A percentile compares a stretch with the other conserved stretches of the same genome.
phyloP scores from a whole-genome alignment of 2,329 filamentous ascomycete species.

The Fusarium verticillioides region DNA sequence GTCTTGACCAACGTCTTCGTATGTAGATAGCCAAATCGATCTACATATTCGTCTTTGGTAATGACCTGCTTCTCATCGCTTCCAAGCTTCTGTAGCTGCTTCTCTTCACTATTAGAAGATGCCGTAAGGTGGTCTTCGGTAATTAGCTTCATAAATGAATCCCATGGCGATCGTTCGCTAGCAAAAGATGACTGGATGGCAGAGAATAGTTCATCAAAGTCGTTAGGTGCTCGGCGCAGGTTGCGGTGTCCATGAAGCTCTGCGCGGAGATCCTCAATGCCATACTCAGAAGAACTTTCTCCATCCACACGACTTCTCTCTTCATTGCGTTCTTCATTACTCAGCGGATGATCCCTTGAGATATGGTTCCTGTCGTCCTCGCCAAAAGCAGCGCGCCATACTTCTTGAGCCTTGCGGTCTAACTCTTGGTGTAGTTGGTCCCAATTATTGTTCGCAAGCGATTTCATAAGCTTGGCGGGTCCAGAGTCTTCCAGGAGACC shows the following conservation, averaged over 20 bases:
- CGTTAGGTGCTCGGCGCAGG: constrained; percentile 41
- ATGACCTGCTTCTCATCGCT: constrained; percentile 48
- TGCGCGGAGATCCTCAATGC: constrained; percentile 5
- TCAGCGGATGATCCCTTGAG: constrained; percentile 4
- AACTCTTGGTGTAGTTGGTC: constrained; percentile 48
- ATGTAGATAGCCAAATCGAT: constrained; percentile 56
- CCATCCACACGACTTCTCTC: constrained; percentile 7
- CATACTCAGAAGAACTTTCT: constrained; percentile 2
- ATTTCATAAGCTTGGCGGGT: constrained; percentile 25
- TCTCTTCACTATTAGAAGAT: constrained; percentile 6
- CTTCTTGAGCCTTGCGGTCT: constrained; percentile 43
- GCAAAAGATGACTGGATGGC: constrained; percentile 52
- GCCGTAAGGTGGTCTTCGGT: constrained; percentile 29
- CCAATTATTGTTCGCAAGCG: constrained; percentile 41
- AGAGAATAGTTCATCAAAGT: constrained; percentile 57
- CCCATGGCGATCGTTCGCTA: constrained; percentile 53
- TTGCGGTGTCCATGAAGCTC: constrained; percentile 13
- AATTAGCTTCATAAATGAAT: constrained; percentile 53
- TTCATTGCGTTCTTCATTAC: constrained; percentile 5
- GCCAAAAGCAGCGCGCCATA: constrained; percentile 41
- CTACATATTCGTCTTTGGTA: constrained; percentile 55
- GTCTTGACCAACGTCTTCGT: constrained; percentile 54
- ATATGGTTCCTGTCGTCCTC: constrained; percentile 23
- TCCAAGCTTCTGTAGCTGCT: constrained; percentile 14
- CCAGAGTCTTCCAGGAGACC: constrained; percentile 51